phyloP scores from a whole-genome alignment of 2,329 filamentous ascomycete species.

The Colletotrichum orbiculare region DNA sequence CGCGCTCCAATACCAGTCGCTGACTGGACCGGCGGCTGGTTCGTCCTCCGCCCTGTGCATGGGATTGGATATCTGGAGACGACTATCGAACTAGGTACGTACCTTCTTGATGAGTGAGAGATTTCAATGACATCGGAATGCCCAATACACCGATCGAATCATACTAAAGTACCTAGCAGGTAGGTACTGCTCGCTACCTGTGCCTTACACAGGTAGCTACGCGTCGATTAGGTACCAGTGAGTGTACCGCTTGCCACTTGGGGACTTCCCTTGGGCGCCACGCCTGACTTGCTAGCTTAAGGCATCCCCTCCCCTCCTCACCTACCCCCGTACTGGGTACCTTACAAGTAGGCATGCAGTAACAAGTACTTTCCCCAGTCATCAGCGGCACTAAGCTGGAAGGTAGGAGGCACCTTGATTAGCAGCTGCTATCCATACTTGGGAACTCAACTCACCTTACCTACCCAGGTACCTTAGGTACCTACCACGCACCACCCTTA shows the following conservation, averaged over 20 bases:
- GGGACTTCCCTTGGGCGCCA: no score
- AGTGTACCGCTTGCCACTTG: no score
- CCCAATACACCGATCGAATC: slow-evolving; percentile 9
- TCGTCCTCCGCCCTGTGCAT: slow-evolving; percentile 13
- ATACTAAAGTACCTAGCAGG: no score
- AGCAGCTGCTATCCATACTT: slow-evolving; percentile 1
- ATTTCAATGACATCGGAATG: slow-evolving; percentile 13
- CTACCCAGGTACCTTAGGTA: neutral
- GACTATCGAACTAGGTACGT: slow-evolving; percentile 8
- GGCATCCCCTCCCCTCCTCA: no score
- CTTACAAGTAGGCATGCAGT: no score
- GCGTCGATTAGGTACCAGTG: no score
- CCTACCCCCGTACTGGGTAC: no score
- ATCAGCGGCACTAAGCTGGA: no score
- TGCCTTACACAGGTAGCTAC: no score
- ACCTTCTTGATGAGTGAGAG: neutral
- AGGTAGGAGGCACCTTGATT: slow-evolving; percentile 1
- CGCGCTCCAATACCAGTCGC: slow-evolving; percentile 12
- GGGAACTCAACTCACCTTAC: slow-evolving; percentile 28
- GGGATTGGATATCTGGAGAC: slow-evolving; percentile 12
- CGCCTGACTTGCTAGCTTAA: no score
- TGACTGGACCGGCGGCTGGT: slow-evolving; percentile 18
- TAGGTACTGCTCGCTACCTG: no score
- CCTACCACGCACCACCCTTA: slow-evolving; percentile 20
- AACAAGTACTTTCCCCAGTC: no score